Evolutionary conservation across 176 grass and related monocot genomes (phyloP).

Genomic region (Phoenix roebelenii): DNA sequence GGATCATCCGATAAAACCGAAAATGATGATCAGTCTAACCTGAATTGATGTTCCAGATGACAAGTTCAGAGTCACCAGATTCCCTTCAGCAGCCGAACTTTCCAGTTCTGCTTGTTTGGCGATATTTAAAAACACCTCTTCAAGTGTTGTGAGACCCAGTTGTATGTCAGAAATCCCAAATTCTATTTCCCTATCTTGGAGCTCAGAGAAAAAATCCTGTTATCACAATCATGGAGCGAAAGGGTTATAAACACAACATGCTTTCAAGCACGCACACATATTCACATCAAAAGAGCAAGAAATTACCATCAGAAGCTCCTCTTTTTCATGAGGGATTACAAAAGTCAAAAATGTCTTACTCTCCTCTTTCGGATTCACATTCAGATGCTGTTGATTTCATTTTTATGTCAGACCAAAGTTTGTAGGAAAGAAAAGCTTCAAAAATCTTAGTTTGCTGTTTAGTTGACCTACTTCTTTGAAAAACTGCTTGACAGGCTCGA

Average conservation of each 20-base stretch:
- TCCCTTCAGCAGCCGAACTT: conserved; percentile 70
- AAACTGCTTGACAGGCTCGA: conserved; percentile 65
- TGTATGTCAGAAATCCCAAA: conserved; percentile 92
- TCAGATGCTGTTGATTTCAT: conserved; percentile 35
- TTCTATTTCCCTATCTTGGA: conserved; percentile 77
- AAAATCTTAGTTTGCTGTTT: not conserved
- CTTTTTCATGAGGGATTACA: conserved; percentile 77
- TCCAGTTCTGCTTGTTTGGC: conserved; percentile 88
- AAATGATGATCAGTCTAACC: conserved; percentile 24
- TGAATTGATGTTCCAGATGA: conserved; percentile 67
- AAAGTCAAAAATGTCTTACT: conserved; percentile 82
- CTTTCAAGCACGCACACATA: not conserved
- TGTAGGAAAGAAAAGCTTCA: not conserved
- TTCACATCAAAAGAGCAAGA: conserved; percentile 8
- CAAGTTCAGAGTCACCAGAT: conserved; percentile 57
- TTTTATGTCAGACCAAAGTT: not conserved
- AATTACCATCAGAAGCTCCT: conserved; percentile 71
- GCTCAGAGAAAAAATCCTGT: conserved; percentile 77
- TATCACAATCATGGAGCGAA: not conserved
- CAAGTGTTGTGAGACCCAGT: conserved; percentile 80
- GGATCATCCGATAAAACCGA: too few relatives aligned
- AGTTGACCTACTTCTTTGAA: conserved; percentile 66
- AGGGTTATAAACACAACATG: not conserved
- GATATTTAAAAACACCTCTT: conserved; percentile 95
- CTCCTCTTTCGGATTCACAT: conserved; percentile 76